These are phyloP conservation scores for Graphilbum ipis-grandicollis DNA, from an alignment of 2,329 filamentous ascomycete species.

Conservation along the genomic window DNA sequence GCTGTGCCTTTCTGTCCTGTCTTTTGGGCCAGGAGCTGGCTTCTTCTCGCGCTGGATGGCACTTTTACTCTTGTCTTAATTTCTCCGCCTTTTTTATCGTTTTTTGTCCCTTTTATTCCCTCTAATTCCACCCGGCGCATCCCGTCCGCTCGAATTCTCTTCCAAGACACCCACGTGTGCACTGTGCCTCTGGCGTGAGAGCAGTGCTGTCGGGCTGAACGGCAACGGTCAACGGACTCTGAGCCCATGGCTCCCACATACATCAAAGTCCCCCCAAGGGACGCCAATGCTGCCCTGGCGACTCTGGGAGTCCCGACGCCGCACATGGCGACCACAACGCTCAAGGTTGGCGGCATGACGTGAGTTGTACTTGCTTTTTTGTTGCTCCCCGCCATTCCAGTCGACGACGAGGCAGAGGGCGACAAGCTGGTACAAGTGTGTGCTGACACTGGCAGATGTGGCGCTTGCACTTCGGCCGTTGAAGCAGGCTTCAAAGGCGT, in stretches of 20 bases:
- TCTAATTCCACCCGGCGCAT: no score
- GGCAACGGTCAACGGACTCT: no score
- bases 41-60: neutral
- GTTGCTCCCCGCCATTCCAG: no score
- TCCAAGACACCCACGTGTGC: no score
- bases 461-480: conserved; percentile 88
- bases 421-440: no score
- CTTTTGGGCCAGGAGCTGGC: neutral
- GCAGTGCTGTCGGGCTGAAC: no score
- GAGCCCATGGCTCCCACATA: conserved; percentile 31
- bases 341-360: conserved; percentile 81
- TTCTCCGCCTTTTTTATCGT: neutral
- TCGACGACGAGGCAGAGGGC: no score
- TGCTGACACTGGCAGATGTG: conserved; percentile 42
- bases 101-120: neutral
- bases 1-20: neutral
- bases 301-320: conserved; percentile 24
- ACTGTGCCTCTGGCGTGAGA: no score
- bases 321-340: conserved; percentile 75
- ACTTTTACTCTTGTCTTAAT: no score
- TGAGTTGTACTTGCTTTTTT: conserved; percentile 19
- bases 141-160: no score
- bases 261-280: conserved; percentile 28
- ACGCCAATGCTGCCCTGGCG: conserved; percentile 13
- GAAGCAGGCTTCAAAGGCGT: conserved; percentile 78